Conservation (phyloP, 2,329 filamentous ascomycete species). For the Tolypocladium tundrense region DNA sequence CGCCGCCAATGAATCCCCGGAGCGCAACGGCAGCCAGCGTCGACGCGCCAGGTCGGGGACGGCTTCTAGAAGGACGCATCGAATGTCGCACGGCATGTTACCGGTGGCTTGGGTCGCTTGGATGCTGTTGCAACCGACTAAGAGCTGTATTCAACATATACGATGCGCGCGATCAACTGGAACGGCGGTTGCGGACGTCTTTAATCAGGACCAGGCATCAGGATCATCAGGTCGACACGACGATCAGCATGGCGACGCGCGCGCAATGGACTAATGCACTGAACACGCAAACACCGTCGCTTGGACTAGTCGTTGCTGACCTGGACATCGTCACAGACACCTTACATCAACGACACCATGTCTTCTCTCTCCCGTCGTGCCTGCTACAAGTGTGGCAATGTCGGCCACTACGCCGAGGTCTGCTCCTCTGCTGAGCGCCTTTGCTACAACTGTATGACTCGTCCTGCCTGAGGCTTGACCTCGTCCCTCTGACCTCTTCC, state of each 20-base stretch:
- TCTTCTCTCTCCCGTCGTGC: conserved; percentile 73
- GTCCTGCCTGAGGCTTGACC: background rate
- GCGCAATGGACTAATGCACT: background rate
- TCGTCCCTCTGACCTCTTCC: background rate
- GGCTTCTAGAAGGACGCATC: background rate
- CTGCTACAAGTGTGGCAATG: conserved; percentile 77
- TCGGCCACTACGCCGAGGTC: conserved; percentile 76
- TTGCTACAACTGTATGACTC: conserved; percentile 90
- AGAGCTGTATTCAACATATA: no score
- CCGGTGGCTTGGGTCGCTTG: background rate
- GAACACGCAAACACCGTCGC: background rate
- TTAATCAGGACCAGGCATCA: background rate
- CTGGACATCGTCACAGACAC: conserved; percentile 8
- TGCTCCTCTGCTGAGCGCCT: conserved; percentile 97
- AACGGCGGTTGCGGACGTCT: background rate
- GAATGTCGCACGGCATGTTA: conserved; percentile 1
- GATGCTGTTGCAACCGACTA: background rate
- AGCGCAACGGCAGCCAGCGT: background rate
- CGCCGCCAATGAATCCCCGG: background rate
- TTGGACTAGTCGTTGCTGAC: conserved; percentile 20
- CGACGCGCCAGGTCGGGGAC: background rate
- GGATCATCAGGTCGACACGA: background rate
- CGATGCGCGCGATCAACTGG: background rate
- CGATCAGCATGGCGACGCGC: background rate
- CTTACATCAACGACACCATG: conserved; percentile 37